A percentile compares a stretch with the other conserved stretches of the same genome.
Conservation (phyloP, 352 stramenopile species). For the Pilasporangium apinafurcum region DNA sequence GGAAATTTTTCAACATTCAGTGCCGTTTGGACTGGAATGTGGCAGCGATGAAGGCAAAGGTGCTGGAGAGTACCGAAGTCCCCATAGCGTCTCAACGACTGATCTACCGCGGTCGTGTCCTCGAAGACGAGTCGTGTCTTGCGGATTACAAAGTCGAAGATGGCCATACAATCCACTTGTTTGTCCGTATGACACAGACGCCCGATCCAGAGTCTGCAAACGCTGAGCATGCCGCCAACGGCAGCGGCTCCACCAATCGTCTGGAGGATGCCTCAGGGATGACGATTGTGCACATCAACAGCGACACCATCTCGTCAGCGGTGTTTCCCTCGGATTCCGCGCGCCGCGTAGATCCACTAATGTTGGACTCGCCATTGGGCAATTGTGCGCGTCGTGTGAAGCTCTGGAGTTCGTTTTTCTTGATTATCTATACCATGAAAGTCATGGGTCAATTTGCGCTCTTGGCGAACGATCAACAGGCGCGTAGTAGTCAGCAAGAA, state of each 20-base stretch:
- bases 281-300: conserved; percentile 74
- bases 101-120: conserved; percentile 88
- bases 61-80: conserved; percentile 71
- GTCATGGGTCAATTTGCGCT: conserved; percentile 83
- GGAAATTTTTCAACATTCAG: conserved; percentile 78
- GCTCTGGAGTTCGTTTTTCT: conserved; percentile 81
- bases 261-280: conserved; percentile 36
- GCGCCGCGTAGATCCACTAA: conserved; percentile 73
- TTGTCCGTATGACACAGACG: conserved; percentile 64
- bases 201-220: conserved; percentile 53
- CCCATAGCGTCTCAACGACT: conserved; percentile 71
- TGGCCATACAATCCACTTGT: conserved; percentile 89
- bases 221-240: conserved; percentile 28
- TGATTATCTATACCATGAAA: conserved; percentile 90
- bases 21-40: conserved; percentile 67
- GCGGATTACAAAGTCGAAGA: conserved; percentile 87
- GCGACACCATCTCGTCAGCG: conserved; percentile 74
- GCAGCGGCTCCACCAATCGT: conserved; percentile 15
- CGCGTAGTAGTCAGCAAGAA: conserved; percentile 26
- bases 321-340: conserved; percentile 82
- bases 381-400: conserved; percentile 82
- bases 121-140: conserved; percentile 75
- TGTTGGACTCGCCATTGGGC: conserved; percentile 77
- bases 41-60: conserved; percentile 54
- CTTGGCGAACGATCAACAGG: conserved; percentile 75